Conservation (phyloP, 2,329 filamentous ascomycete species). For the Hymenoscyphus scutula region DNA sequence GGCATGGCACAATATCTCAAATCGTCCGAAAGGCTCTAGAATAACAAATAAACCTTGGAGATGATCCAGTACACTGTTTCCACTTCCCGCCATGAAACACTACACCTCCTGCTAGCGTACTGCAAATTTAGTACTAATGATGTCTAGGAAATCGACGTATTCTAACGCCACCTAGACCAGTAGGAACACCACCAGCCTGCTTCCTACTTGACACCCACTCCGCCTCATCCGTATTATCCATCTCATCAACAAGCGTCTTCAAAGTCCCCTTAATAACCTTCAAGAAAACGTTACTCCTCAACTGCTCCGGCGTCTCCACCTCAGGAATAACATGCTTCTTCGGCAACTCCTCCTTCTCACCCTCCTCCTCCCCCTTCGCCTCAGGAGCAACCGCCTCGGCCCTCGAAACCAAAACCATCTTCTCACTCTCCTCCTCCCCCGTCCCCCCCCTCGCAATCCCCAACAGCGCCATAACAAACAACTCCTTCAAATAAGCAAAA, state of each 20-base stretch:
- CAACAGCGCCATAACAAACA: constrained; percentile 61
- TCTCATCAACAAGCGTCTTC: constrained; percentile 28
- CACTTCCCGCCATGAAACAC: no score
- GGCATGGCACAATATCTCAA: no score
- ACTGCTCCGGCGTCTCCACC: constrained; percentile 22
- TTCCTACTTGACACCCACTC: constrained; percentile 4
- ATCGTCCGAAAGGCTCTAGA: no score
- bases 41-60: no score
- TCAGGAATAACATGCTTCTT: constrained; percentile 20
- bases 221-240: constrained; percentile 28
- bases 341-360: not conserved
- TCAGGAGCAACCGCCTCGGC: constrained; percentile 2
- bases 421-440: constrained; percentile 45
- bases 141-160: no score
- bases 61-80: no score
- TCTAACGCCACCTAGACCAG: no score
- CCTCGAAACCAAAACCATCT: constrained; percentile 28
- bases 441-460: constrained; percentile 53
- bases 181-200: not conserved
- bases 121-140: no score
- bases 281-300: constrained; percentile 26
- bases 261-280: constrained; percentile 25
- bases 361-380: constrained; percentile 46
- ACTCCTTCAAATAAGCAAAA: constrained; percentile 69
- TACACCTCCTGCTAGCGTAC: no score